Evolutionary conservation across 83 land plant genomes (phyloP).

Genomic region (Picea mariana): DNA sequence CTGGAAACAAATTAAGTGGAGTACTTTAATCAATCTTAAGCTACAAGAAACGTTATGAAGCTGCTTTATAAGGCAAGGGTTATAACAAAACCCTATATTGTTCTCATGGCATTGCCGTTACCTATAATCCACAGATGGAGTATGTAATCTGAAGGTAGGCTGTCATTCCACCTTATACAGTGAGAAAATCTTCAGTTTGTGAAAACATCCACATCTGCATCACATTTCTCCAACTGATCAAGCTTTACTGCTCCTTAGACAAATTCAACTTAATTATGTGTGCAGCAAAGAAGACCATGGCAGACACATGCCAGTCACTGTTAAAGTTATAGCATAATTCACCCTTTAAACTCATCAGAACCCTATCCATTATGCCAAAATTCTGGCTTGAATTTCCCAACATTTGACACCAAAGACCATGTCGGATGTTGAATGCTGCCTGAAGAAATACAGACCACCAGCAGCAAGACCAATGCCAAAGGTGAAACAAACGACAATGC

Average conservation of each 20-base stretch:
- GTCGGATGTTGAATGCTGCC: not conserved
- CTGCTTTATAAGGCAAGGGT: not conserved
- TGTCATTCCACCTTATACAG: too few relatives aligned
- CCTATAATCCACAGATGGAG: not conserved
- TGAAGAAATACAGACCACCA: slow-evolving; percentile 8
- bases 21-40: not conserved
- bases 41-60: not conserved
- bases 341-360: not conserved
- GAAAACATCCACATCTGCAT: not conserved
- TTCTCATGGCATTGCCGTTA: not conserved
- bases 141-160: not conserved
- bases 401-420: slow-evolving; percentile 8
- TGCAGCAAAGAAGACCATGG: not conserved
- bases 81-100: not conserved
- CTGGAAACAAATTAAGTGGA: not conserved
- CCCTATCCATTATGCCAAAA: not conserved
- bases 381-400: not conserved
- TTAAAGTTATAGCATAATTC: too few relatives aligned
- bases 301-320: not conserved
- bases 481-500: slow-evolving; percentile 5
- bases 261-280: too few relatives aligned
- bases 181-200: too few relatives aligned
- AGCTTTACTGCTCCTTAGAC: not conserved
- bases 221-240: not conserved
- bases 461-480: slow-evolving; percentile 6